Evolutionary conservation across 1,139 yeast genomes (phyloP), one percentile per base, ranked within the genome.

Genomic region (Saccharomyces hybrid): DNA sequence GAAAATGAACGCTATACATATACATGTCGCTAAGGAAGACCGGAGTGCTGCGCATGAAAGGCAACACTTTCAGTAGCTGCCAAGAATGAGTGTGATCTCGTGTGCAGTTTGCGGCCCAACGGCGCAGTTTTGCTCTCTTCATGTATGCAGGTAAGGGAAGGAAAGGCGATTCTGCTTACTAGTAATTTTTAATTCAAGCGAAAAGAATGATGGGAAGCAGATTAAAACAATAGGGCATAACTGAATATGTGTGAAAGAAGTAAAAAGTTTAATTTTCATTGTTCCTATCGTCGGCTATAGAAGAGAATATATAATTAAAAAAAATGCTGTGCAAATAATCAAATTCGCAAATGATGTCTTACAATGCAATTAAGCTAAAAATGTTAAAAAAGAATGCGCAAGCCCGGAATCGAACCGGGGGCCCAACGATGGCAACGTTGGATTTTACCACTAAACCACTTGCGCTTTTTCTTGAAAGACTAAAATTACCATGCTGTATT

Each of bases 321-420:
- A 4, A 24, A 24, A 4, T 24, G 4, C 1, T 5, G 4, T 24
- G 5, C 26, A 24, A 24, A 6, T 5, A 24, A 24, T 24, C 2
- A 5, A 24, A 24, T 4, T 24, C 6, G 5, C 26, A 24, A 24
- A 24, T 4, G 6, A 24, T 1, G 6, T 4, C 26, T 24, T 24
- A 4, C 5, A 24, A 24, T 24, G 6, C 26, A 5, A 24, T 1
- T 4, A 24, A 24, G 6, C 7, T 16, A 7, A 38, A 38, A 38
- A 38, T 4, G 9, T n/a, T 16, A 7, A 38, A 38, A 38, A 38
- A 8, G 9, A 8, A 16, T 38, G 44, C 44, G 44, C 44, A 38
- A 38, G 44, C 44, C 44, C 44, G 44, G 44, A 38, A 38, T 38
- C 44, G 44, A 38, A 38, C 44, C 44, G 44, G 44, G 44, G 44